Evolutionary conservation across 108 stramenopile genomes (phyloP).

Genomic region (Epithemia pelagica): DNA sequence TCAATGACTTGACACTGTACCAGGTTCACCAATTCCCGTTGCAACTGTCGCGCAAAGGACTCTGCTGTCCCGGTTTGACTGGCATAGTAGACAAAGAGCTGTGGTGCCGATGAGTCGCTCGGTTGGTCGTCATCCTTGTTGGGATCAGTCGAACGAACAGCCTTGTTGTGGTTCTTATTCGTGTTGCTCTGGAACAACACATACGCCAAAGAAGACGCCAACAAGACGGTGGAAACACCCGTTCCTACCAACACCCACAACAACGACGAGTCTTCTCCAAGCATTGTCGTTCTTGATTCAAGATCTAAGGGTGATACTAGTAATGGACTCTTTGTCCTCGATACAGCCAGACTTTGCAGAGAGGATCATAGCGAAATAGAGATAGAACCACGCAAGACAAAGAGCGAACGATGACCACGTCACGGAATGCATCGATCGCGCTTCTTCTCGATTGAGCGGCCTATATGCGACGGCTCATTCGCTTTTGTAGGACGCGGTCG

Average conservation of each 20-base stretch:
- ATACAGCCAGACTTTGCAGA: too few relatives aligned
- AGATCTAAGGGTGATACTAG: too few relatives aligned
- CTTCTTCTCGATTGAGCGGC: too few relatives aligned
- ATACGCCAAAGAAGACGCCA: constrained; percentile 19
- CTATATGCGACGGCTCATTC: too few relatives aligned
- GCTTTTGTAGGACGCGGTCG: too few relatives aligned
- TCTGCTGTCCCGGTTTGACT: constrained; percentile 98
- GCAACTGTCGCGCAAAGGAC: constrained; percentile 86
- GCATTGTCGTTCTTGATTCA: too few relatives aligned
- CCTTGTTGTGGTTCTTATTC: neutral
- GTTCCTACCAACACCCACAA: neutral
- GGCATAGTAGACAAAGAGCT: constrained; percentile 85
- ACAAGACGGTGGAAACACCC: constrained; percentile 13
- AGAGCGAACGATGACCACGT: too few relatives aligned
- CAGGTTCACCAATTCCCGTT: constrained; percentile 57
- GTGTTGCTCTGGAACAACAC: constrained; percentile 2
- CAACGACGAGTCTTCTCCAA: too few relatives aligned
- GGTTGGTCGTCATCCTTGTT: neutral
- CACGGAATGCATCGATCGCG: too few relatives aligned
- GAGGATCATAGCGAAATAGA: too few relatives aligned
- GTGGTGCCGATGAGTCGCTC: constrained; percentile 65
- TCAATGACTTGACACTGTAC: constrained; percentile 87
- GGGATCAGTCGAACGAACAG: neutral
- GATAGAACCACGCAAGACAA: too few relatives aligned
- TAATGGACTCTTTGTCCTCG: too few relatives aligned